Conservation (phyloP, 179 eudicot species). For the Actinidia polygama region DNA sequence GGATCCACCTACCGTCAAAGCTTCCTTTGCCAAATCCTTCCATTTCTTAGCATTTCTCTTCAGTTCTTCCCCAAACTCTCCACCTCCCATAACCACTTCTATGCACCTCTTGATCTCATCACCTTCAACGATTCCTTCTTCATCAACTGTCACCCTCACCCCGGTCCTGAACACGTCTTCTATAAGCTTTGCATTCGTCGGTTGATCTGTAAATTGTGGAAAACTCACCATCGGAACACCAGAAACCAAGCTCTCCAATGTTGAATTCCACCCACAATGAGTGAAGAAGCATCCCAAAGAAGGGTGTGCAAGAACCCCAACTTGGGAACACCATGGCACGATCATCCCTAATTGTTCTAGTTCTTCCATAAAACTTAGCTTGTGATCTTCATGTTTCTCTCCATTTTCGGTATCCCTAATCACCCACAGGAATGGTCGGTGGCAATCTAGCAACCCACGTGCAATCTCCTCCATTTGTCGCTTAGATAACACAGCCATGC, state of each 20-base stretch:
- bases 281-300: slow-evolving; percentile 50
- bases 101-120: slow-evolving; percentile 44
- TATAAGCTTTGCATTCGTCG: slow-evolving; percentile 45
- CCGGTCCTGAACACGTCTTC: slow-evolving; percentile 37
- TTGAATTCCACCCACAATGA: slow-evolving; percentile 56
- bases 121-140: slow-evolving; percentile 34
- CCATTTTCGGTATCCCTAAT: neutral
- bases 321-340: slow-evolving; percentile 49
- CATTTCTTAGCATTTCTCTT: slow-evolving; percentile 30
- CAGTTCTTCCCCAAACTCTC: slow-evolving; percentile 25
- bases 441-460: neutral
- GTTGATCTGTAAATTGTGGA: slow-evolving; percentile 40
- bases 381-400: neutral
- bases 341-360: slow-evolving; percentile 33
- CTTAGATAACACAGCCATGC: neutral
- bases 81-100: slow-evolving; percentile 39
- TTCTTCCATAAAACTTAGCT: slow-evolving; percentile 23
- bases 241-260: slow-evolving; percentile 36
- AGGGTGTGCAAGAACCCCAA: slow-evolving; percentile 40
- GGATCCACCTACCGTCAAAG: slow-evolving; percentile 30
- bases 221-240: slow-evolving; percentile 46
- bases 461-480: slow-evolving; percentile 18
- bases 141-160: slow-evolving; percentile 28
- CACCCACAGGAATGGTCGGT: slow-evolving; percentile 31
- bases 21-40: slow-evolving; percentile 32